Base-by-base conservation (phyloP, 371 early-diverging fungal species). In the Rhizopus arrhizus region DNA sequence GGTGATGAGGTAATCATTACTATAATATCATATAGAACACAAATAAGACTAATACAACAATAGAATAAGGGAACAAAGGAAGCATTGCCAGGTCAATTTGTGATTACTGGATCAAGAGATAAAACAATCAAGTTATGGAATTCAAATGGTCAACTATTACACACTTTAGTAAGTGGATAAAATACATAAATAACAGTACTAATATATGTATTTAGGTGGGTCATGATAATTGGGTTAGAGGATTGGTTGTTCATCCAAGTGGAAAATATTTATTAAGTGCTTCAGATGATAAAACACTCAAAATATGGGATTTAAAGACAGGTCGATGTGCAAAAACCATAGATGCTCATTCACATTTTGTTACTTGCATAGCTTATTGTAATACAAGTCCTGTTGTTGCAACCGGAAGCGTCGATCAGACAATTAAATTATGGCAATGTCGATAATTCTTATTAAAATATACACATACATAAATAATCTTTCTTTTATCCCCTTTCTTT, bases 221-320 rank as follows among this genome's bases (percentile, higher is more conserved):
- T 3, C 97, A 97, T 62, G 97, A 97, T 62, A 96, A 95, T 69
- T 97, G 97, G 97, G 90, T 96, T 11, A 87, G 96, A 34, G 90
- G 87, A 13, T 63, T 96, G 34, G 85, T 84, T 10, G 84, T 94
- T 61, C 92, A 92, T 60, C 91, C 95, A 0, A 85, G 81, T 36
- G 93, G 93, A 47, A 88, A 89, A 65, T 89, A 82, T 62, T 61
- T 96, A 13, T 66, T 95, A 10, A 87, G 89, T 38, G 91, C 88
- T 0, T 87, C 91, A 0, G 95, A 95, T 64, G 96, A 96, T 73
- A 95, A 92, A 65, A 87, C 92, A 0, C 70, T 95, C 60, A 85
- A 90, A 54, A 80, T 92, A 31, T 96, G 96, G 96, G 95, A 96
- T 62, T 66, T 96, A 29, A 81, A 84, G 52, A 85, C 91, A 4